phyloP scores from a whole-genome alignment of 1,139 yeast species.

The Protomyces inouyei region DNA sequence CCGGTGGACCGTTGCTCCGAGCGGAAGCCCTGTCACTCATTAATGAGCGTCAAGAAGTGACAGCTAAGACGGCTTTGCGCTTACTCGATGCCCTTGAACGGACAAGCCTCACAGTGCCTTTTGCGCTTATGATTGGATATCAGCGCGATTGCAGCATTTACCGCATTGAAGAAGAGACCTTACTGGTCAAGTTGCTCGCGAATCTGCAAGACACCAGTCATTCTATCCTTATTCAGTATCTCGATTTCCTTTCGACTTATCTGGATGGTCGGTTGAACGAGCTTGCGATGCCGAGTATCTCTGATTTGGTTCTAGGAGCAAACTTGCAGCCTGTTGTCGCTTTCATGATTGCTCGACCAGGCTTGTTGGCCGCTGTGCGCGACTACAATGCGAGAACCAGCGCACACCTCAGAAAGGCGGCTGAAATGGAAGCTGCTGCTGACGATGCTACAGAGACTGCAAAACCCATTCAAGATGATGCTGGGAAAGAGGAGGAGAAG shows the following conservation, averaged over 20 bases:
- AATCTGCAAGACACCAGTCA: slow-evolving; percentile 26
- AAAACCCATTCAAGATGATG: not conserved
- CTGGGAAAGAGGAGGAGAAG: not conserved
- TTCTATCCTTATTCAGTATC: slow-evolving; percentile 14
- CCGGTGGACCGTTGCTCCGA: slow-evolving; percentile 59
- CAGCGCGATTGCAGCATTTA: slow-evolving; percentile 47
- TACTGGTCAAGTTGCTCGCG: slow-evolving; percentile 27
- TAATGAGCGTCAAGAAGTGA: slow-evolving; percentile 47
- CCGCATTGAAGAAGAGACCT: slow-evolving; percentile 39
- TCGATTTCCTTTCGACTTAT: slow-evolving; percentile 36
- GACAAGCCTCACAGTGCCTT: slow-evolving; percentile 53
- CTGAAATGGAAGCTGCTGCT: not conserved
- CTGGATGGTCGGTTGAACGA: slow-evolving; percentile 28
- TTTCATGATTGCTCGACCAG: slow-evolving; percentile 71
- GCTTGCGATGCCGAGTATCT: slow-evolving; percentile 45
- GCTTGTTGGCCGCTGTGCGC: slow-evolving; percentile 40
- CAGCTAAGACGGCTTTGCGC: slow-evolving; percentile 48
- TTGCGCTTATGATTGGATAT: slow-evolving; percentile 60
- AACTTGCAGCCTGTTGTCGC: slow-evolving; percentile 63
- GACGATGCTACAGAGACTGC: not conserved
- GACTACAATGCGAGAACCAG: slow-evolving; percentile 31
- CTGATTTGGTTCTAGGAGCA: slow-evolving; percentile 48
- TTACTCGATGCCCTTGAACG: slow-evolving; percentile 50
- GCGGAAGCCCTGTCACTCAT: slow-evolving; percentile 57
- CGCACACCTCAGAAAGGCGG: not conserved